phyloP scores from a whole-genome alignment of 192 early-diverging fungal species.

The Cladochytrium replicatum region DNA sequence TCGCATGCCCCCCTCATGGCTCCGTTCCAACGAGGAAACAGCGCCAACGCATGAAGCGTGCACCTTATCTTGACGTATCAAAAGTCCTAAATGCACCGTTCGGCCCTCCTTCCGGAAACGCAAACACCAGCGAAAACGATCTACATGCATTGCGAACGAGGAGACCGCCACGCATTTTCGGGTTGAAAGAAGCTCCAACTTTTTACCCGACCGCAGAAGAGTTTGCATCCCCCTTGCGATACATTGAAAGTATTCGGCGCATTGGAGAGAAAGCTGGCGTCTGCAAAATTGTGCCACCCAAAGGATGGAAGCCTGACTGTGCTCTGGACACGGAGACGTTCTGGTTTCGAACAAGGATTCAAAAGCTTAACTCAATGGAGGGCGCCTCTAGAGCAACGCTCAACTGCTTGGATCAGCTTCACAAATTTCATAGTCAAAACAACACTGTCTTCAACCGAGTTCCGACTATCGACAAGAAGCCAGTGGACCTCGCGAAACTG shows the following conservation, averaged over 20 bases:
- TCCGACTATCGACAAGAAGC: slow-evolving; percentile 73
- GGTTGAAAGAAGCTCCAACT: slow-evolving; percentile 59
- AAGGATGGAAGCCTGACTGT: slow-evolving; percentile 73
- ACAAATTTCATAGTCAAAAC: slow-evolving; percentile 74
- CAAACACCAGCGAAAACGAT: no score
- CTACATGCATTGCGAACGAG: neutral
- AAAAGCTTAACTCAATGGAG: slow-evolving; percentile 86
- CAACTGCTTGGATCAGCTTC: slow-evolving; percentile 85
- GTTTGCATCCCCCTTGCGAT: slow-evolving; percentile 74
- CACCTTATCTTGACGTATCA: no score
- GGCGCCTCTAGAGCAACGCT: slow-evolving; percentile 75
- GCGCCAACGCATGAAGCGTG: no score
- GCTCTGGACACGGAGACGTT: slow-evolving; percentile 79
- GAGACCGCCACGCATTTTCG: slow-evolving; percentile 38
- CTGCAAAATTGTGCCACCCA: slow-evolving; percentile 88
- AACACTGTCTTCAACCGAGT: slow-evolving; percentile 65
- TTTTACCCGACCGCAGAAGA: slow-evolving; percentile 75
- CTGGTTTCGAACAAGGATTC: slow-evolving; percentile 78
- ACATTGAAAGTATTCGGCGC: slow-evolving; percentile 69
- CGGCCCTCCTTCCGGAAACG: no score
- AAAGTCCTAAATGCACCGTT: no score
- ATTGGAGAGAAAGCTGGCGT: slow-evolving; percentile 75
- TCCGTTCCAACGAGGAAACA: no score
- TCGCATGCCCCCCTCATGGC: no score
- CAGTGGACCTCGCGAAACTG: slow-evolving; percentile 74